Evolutionary conservation across 345 rosid species (phyloP), one percentile per base, ranked within the genome.

Genomic region (Hibiscus syriacus): DNA sequence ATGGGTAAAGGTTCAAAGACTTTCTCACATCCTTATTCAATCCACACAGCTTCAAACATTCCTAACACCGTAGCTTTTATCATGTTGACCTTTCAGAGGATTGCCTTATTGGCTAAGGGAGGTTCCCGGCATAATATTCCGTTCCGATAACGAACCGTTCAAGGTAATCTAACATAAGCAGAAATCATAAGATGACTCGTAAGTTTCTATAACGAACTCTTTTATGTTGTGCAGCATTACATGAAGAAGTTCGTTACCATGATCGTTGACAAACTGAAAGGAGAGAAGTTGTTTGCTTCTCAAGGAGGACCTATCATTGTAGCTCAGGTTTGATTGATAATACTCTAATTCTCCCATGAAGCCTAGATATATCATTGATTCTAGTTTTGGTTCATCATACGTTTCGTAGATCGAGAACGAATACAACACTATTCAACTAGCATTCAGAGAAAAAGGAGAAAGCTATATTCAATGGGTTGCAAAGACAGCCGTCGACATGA

Each of bases 81-180:
- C 38, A 34, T 34, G 38, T 7, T 34, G 38, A 78, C 12, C 10
- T 41, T 67, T 64, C 64, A 93, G 99, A 53, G 99, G 98, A 46
- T 86, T 91, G 27, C 99, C 99, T 0, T 94, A 74, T 62, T 94
- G 99, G 98, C 64, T 94, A 10, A 85, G 97, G 73, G 95, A 89
- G 78, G 77, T 91, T 50, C 83, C 87, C 0, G 71, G 69, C 30
- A 85, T 94, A 76, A 81, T 78, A 36, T 91, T 91, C 79, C 87
- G 98, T 12, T 78, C 90, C 0, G 83, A 94, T 66, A 94, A 91
- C 38, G 72, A 74, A 39, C 98, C 84, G 12, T 94, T 79, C 78
- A 94, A 89, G 99, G 97, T 90, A 85, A 64, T 6, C 38, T 0
- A 34, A 9, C 16, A 3, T 27, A 8, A 11, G 38, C 3, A 6